A percentile compares a stretch with the other conserved stretches of the same genome.
These are phyloP conservation scores for Abrus pulchellus DNA, from an alignment of 306 rosid species.

Conservation along the genomic window DNA sequence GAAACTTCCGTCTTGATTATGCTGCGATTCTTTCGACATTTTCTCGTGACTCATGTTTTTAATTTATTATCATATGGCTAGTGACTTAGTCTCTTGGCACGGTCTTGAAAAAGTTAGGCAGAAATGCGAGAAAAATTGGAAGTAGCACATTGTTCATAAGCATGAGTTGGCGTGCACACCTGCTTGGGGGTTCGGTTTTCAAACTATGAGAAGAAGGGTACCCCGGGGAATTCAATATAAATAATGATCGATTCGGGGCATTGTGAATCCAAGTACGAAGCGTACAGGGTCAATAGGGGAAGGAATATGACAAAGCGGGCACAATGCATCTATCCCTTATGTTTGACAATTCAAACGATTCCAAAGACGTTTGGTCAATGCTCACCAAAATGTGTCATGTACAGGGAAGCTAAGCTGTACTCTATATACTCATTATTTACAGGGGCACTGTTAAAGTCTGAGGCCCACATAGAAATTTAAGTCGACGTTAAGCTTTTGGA, in stretches of 20 bases:
- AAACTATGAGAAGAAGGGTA: conserved; percentile 22
- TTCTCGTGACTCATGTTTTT: background rate
- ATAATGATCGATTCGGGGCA: background rate
- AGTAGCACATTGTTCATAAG: background rate
- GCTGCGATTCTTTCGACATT: background rate
- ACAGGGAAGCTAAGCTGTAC: conserved; percentile 25
- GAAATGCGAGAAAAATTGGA: conserved; percentile 31
- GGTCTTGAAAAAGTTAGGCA: conserved; percentile 25
- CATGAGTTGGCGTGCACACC: background rate
- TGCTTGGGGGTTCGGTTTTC: conserved; percentile 42
- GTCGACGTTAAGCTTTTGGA: background rate
- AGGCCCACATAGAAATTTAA: background rate
- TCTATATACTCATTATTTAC: conserved; percentile 10
- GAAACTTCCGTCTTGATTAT: conserved; percentile 5
- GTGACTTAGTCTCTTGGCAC: conserved; percentile 26
- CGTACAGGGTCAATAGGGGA: background rate
- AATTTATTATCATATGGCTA: background rate
- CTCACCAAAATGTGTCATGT: conserved; percentile 16
- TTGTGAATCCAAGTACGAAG: background rate
- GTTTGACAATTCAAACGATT: conserved; percentile 25
- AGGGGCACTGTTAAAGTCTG: conserved; percentile 1
- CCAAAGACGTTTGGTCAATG: conserved; percentile 23
- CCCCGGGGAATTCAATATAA: conserved; percentile 15
- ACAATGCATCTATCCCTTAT: background rate
- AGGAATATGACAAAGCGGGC: conserved; percentile 6